phyloP scores from a whole-genome alignment of 2,329 filamentous ascomycete species.

The Botrytis fragariae region DNA sequence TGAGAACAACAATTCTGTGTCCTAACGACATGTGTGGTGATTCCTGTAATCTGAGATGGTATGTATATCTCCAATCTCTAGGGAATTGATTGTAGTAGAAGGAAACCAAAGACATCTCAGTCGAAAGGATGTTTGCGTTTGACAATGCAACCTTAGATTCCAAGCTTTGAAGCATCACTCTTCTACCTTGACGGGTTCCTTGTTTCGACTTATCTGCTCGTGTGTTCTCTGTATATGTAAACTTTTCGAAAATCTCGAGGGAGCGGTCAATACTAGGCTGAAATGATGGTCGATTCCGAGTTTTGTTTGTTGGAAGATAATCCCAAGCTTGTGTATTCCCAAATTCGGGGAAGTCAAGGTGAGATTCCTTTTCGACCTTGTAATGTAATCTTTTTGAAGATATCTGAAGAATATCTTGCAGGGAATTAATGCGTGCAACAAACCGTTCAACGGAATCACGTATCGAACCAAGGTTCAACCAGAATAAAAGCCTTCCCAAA shows the following conservation, averaged over 20 bases:
- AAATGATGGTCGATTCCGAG: background rate
- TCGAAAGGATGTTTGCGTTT: background rate
- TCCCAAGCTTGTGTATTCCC: background rate
- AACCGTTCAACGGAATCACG: slow-evolving; percentile 23
- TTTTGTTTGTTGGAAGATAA: slow-evolving; percentile 1
- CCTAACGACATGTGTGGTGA: slow-evolving; percentile 6
- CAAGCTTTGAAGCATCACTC: slow-evolving; percentile 16
- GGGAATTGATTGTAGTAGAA: slow-evolving; percentile 7
- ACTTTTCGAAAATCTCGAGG: slow-evolving; percentile 10
- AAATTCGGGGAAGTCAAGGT: background rate
- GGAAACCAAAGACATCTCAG: slow-evolving; percentile 4
- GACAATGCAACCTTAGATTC: slow-evolving; percentile 7
- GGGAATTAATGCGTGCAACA: background rate
- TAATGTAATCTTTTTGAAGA: background rate
- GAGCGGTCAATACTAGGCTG: background rate
- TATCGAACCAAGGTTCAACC: slow-evolving; percentile 25
- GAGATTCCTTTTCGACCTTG: background rate
- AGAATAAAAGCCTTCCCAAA: slow-evolving; percentile 26
- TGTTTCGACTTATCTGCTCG: slow-evolving; percentile 3
- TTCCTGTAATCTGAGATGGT: slow-evolving; percentile 1
- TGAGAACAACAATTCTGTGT: slow-evolving; percentile 6
- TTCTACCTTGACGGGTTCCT: background rate
- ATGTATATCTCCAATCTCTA: slow-evolving; percentile 15
- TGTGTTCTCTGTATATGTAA: slow-evolving; percentile 1
- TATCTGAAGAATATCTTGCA: background rate